Conservation (phyloP, 2,329 filamentous ascomycete genomes). For the Colletotrichum limetticola region DNA sequence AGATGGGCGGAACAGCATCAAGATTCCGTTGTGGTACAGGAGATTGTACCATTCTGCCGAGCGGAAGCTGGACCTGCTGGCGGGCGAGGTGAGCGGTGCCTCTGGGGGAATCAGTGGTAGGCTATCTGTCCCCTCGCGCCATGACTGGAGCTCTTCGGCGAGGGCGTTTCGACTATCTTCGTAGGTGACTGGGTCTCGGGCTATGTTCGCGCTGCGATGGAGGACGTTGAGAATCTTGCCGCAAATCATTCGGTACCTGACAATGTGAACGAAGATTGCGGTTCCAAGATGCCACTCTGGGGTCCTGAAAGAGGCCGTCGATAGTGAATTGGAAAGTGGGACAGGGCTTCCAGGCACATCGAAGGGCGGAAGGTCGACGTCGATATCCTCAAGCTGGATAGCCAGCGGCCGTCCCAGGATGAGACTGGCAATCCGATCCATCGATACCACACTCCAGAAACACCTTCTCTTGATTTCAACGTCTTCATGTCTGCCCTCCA, state of each 20-base stretch:
- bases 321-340: background rate
- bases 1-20: conserved; percentile 55
- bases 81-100: conserved; percentile 28
- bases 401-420: conserved; percentile 53
- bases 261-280: conserved; percentile 50
- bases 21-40: conserved; percentile 53
- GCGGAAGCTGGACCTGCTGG: conserved; percentile 50
- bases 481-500: conserved; percentile 34
- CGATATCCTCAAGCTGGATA: conserved; percentile 53
- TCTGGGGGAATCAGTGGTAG: conserved; percentile 43
- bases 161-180: conserved; percentile 39
- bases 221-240: conserved; percentile 49
- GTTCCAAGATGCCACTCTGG: conserved; percentile 35
- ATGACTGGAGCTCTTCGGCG: conserved; percentile 44
- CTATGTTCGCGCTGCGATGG: conserved; percentile 43
- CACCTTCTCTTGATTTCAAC: conserved; percentile 50
- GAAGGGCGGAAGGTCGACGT: conserved; percentile 47
- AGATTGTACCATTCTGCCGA: conserved; percentile 55
- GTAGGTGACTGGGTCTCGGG: conserved; percentile 26
- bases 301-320: background rate
- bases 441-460: conserved; percentile 54
- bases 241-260: conserved; percentile 52
- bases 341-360: conserved; percentile 32
- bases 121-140: conserved; percentile 42
- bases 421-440: conserved; percentile 50